A percentile compares a stretch with the other conserved stretches of the same genome.
phyloP scores from a whole-genome alignment of 1,284 basidiomycete genomes.

The Ceratobasidium papillatum region DNA sequence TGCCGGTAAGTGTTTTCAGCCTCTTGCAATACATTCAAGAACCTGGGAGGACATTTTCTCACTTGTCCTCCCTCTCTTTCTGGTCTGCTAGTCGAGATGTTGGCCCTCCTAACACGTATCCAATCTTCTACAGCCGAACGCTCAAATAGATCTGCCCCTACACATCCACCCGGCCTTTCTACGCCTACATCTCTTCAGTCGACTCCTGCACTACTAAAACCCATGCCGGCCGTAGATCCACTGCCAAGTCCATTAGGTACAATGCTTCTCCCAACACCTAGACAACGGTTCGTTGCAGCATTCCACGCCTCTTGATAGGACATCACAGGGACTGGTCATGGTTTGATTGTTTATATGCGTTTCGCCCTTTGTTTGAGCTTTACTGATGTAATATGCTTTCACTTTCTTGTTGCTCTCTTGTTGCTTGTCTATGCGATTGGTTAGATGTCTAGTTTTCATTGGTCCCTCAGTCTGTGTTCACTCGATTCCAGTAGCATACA shows the following conservation, averaged over 20 bases:
- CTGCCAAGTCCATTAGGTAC: conserved; percentile 30
- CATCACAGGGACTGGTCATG: not conserved
- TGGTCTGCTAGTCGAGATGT: conserved; percentile 31
- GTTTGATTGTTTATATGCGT: conserved; percentile 19
- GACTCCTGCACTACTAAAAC: not conserved
- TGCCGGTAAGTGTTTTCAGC: conserved; percentile 19
- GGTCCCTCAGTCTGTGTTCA: not conserved
- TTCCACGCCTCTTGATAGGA: not conserved
- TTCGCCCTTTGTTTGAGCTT: not conserved
- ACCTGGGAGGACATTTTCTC: conserved; percentile 16
- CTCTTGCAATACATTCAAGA: not conserved
- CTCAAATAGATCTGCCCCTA: not conserved
- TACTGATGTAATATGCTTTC: conserved; percentile 10
- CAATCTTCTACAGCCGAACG: conserved; percentile 40
- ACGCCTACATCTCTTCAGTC: not conserved
- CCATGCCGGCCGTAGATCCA: not conserved
- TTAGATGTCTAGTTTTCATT: not conserved
- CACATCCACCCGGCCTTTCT: conserved; percentile 15
- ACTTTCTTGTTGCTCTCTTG: not conserved
- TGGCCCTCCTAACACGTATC: conserved; percentile 39
- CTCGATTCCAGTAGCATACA: not conserved
- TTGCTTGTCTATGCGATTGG: not conserved
- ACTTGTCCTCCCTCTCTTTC: conserved; percentile 26
- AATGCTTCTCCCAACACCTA: conserved; percentile 30
- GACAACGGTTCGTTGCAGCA: conserved; percentile 21